Base-by-base conservation (phyloP, 306 rosid species). In the Prunus fruticosa region DNA sequence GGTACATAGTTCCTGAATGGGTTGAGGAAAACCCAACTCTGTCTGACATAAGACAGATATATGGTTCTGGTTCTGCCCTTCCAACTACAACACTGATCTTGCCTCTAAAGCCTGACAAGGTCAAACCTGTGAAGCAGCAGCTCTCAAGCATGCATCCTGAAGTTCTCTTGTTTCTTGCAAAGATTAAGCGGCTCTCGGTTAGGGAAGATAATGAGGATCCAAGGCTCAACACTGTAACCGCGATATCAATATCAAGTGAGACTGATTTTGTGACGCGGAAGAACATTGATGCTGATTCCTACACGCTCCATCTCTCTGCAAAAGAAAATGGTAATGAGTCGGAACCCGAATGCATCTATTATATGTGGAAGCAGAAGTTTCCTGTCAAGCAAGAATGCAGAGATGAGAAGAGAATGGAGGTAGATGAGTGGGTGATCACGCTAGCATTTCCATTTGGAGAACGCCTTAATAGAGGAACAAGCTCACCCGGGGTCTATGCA, bases 1-100 rank as follows among this genome's bases (percentile, higher is more conserved):
- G 98, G 1, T 91, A 84, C 71, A 82, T 93, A 67, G 98, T 93
- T 65, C 98, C 98, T 16, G 92, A 93, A 82, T 93, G 98, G 98
- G 96, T 87, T 67, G 96, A 89, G 18, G 87, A 84, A 70, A 84
- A 66, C 38, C 89, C 93, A 51, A 79, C 86, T 58, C 79, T 85
- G 38, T 53, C 64, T 22, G 89, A 86, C 65, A 82, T 93, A 6
- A 20, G 64, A 47, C 4, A 81, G 62, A 84, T 90, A 57, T 87
- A 89, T 74, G 85, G 96, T 32, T 76, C 47, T 51, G 49, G 64
- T 14, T 53, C 67, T 52, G 45, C 82, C 5, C 83, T 89, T 27
- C 96, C 96, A 8, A 80, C 96, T 1, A 93, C 98, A 3, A 75
- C 85, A 12, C 32, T 93, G 16, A 75, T 93, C 58, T 74, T 93